Base-by-base conservation (phyloP, 2,329 filamentous ascomycete genomes). In the Rutstroemia sydowiana region DNA sequence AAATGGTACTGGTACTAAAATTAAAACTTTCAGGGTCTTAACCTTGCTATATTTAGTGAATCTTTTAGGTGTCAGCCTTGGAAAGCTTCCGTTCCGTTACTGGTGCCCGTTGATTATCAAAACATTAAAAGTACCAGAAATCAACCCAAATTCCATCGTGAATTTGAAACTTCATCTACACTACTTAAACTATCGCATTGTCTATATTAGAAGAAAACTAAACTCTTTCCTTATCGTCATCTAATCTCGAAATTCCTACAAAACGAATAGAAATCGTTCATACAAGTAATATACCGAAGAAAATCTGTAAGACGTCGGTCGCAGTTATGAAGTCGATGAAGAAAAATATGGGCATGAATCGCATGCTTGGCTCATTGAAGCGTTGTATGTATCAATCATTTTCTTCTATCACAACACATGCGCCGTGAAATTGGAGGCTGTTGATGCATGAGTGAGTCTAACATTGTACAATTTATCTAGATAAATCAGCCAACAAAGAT, bases 251-350 rank as follows among this genome's bases (percentile, higher is more conserved):
- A 26, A 26, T 4, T 26, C 8, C 23, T 26, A 26, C 23, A 26
- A 8, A 4, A 26, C 23, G 8, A 26, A 4, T 8, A 26, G 23
- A 26, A 6, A 39, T 18, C 36, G 16, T 3, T 16, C 36, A 39
- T 10, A 18, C n/a, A 39, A 20, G 9, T 14, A 39, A 16, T 18
- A 16, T 4, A 11, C 20, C 28, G 16, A 43, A 9, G 10, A 45
- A 13, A 20, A 6, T 14, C 26, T 7, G 21, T 6, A 7, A 36
- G 11, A 11, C 3, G 16, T 20, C n/a, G 5, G 20, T 20, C 43
- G 7, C 43, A 47, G 55, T 31, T 36, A 67, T 67, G 65, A 67
- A 66, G 50, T 60, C 63, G 26, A 65, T 67, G 64, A 67, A 66
- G 57, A 59, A n/a, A n/a, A n/a, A 45, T 37, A 63, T 66, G 56